Evolutionary conservation across 208 protist species (phyloP).

Genomic region (Leishmania turanica): DNA sequence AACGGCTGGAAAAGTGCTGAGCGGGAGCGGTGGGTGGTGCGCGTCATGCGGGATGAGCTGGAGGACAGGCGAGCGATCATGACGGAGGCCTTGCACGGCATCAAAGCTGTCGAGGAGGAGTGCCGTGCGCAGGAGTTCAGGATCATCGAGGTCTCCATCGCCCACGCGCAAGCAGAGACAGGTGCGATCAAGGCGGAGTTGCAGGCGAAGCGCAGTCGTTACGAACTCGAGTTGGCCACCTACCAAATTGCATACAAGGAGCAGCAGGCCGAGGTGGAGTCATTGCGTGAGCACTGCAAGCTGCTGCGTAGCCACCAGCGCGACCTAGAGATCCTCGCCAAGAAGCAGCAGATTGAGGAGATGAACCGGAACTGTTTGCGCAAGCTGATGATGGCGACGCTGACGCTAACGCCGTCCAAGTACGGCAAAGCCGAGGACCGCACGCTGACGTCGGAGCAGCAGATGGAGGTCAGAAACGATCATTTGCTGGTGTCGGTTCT

Average conservation of each 20-base stretch:
- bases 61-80: slow-evolving; percentile 32
- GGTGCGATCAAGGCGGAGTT: slow-evolving; percentile 30
- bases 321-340: slow-evolving; percentile 48
- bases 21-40: slow-evolving; percentile 25
- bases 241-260: slow-evolving; percentile 83
- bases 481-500: slow-evolving; percentile 37
- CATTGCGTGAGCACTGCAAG: slow-evolving; percentile 28
- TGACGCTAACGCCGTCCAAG: slow-evolving; percentile 18
- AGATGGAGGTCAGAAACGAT: slow-evolving; percentile 37
- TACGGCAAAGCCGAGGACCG: slow-evolving; percentile 17
- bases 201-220: slow-evolving; percentile 31
- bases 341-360: slow-evolving; percentile 57
- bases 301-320: slow-evolving; percentile 34
- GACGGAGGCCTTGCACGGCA: slow-evolving; percentile 13
- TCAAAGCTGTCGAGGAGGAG: slow-evolving; percentile 26
- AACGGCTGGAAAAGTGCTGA: slow-evolving; percentile 20
- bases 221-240: slow-evolving; percentile 70
- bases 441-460: slow-evolving; percentile 21
- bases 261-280: slow-evolving; percentile 62
- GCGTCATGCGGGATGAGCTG: slow-evolving; percentile 33
- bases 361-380: slow-evolving; percentile 39
- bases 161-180: slow-evolving; percentile 26
- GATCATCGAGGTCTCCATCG: slow-evolving; percentile 44
- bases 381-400: slow-evolving; percentile 17
- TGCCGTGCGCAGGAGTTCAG: slow-evolving; percentile 38